phyloP scores from a whole-genome alignment of 805 yeast genomes.

The Cyberlindnera mississippiensis region DNA sequence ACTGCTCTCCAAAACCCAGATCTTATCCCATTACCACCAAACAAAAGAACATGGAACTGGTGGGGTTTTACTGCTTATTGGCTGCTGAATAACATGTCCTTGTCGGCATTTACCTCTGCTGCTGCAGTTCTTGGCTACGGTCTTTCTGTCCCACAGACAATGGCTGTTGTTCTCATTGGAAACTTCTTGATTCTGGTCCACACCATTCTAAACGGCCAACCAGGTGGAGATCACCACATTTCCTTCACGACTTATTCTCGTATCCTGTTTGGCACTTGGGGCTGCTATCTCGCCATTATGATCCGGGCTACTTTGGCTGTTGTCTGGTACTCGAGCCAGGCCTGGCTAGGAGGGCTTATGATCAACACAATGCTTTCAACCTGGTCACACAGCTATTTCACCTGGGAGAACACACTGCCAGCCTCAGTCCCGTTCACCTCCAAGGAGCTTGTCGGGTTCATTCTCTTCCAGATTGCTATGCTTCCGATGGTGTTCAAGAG shows the following conservation, averaged over 20 bases:
- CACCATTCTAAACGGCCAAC: constrained; percentile 45
- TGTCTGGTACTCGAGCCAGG: constrained; percentile 12
- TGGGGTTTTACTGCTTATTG: constrained; percentile 41
- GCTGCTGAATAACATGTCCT: constrained; percentile 43
- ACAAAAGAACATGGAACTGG: constrained; percentile 37
- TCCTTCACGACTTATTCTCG: constrained; percentile 46
- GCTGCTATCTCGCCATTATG: constrained; percentile 39
- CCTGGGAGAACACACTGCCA: constrained; percentile 8
- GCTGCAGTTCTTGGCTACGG: constrained; percentile 43
- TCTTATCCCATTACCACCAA: constrained; percentile 16
- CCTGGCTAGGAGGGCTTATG: constrained; percentile 13
- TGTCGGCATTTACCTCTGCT: constrained; percentile 45
- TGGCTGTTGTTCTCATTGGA: constrained; percentile 42
- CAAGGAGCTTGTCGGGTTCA: constrained; percentile 10
- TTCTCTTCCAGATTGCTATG: constrained; percentile 6
- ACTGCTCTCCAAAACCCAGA: constrained; percentile 10
- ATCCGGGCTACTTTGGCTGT: constrained; percentile 37
- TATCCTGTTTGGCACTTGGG: constrained; percentile 44
- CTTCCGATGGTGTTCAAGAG: constrained; percentile 7
- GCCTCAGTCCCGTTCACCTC: constrained; percentile 7
- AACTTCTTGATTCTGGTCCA: constrained; percentile 41
- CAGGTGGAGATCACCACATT: constrained; percentile 47
- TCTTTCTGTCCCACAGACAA: constrained; percentile 40
- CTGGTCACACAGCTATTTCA: constrained; percentile 4
- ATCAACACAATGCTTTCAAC: constrained; percentile 7